Evolutionary conservation across 1,139 yeast genomes (phyloP), one percentile per base, ranked within the genome.

Genomic region (Eremothecium gossypii): DNA sequence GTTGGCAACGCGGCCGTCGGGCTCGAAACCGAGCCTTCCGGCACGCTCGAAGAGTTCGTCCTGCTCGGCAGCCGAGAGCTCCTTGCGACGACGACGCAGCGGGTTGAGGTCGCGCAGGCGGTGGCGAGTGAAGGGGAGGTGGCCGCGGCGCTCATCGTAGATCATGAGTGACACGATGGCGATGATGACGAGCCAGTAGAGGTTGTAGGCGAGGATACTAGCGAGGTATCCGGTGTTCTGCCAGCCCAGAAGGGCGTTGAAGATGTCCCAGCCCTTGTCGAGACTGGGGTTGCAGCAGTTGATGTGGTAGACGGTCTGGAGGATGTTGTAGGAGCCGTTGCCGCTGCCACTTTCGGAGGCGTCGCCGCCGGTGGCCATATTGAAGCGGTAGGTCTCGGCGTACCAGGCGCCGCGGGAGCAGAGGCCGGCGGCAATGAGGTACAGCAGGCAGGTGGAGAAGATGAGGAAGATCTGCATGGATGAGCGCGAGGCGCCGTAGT

Each of bases 181-280:
- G 48, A 84, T 78, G 43, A 86, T 62, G 10, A 66, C 65, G 31
- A 81, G 50, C 96, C 96, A 87, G 68, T 86, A 87, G 39, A 83
- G 53, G 67, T 84, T 85, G 69, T 87, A 87, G 40, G 87, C 74
- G 38, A 86, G 68, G 47, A 87, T 86, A 1, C 94, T 83, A 42
- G 95, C 94, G 57, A 84, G 76, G 49, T 95, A 86, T 45, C 96
- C 96, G 44, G 87, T 73, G 65, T 85, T 85, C 68, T 84, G 94
- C 95, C 95, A 85, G 51, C 95, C 95, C 42, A 85, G 67, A 43
- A 84, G 64, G 9, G 94, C 83, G 57, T 85, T 86, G 73, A 87
- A 86, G 47, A 87, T 77, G 76, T 83, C 93, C 95, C 95, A 87
- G 67, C 93, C 93, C 48, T 84, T 80, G 61, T 86, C 95, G 39